Evolutionary conservation across 441 rosid genomes (phyloP).

Genomic region (Croton laevigatus): DNA sequence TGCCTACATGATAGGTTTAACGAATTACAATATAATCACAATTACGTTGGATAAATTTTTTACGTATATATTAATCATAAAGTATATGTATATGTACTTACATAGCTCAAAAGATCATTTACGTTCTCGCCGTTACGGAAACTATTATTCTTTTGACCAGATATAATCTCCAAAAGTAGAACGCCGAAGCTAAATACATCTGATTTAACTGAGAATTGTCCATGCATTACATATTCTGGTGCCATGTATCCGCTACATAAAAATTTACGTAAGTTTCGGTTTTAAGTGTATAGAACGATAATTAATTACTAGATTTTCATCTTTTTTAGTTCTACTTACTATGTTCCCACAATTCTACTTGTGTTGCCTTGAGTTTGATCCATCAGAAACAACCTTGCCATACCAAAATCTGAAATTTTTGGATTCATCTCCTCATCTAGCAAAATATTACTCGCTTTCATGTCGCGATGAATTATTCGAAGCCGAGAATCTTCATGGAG

Average conservation of each 20-base stretch:
- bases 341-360: conserved; percentile 32
- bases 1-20: neutral
- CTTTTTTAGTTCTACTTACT: no score
- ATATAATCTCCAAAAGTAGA: conserved; percentile 25
- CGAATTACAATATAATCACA: no score
- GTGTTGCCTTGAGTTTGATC: conserved; percentile 26
- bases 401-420: conserved; percentile 26
- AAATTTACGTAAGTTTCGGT: no score
- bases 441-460: conserved; percentile 49
- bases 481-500: conserved; percentile 23
- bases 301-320: no score
- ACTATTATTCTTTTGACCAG: conserved; percentile 12
- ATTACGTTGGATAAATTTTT: no score
- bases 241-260: no score
- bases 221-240: no score
- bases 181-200: no score
- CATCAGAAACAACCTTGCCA: conserved; percentile 21
- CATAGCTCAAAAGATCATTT: conserved; percentile 12
- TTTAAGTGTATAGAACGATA: no score
- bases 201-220: no score
- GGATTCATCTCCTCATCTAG: conserved; percentile 23
- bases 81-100: no score
- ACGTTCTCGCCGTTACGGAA: neutral
- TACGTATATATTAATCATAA: no score
- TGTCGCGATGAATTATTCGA: conserved; percentile 58